phyloP scores from a whole-genome alignment of 768 basidiomycete genomes.

The Paxillus involutus region DNA sequence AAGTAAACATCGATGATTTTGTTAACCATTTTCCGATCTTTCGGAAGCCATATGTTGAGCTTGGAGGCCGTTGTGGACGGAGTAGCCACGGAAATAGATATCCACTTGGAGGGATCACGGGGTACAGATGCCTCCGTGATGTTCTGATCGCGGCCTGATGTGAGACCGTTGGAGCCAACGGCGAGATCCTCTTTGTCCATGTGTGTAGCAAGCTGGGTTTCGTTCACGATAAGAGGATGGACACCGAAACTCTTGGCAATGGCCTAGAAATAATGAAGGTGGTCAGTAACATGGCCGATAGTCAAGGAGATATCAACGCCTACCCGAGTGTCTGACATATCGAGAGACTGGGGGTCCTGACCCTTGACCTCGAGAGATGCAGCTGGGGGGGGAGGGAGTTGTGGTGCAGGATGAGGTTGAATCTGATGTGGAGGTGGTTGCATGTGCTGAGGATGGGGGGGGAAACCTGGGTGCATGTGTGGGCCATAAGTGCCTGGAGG shows the following conservation, averaged over 20 bases:
- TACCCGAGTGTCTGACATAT: slow-evolving; percentile 72
- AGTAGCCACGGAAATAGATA: slow-evolving; percentile 48
- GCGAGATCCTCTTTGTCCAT: slow-evolving; percentile 73
- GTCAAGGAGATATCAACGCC: slow-evolving; percentile 8
- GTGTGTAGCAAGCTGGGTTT: slow-evolving; percentile 52
- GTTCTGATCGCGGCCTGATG: slow-evolving; percentile 66
- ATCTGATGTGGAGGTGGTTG: slow-evolving; percentile 39
- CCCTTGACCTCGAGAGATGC: slow-evolving; percentile 54
- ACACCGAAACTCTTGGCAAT: slow-evolving; percentile 83
- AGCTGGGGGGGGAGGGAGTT: slow-evolving; percentile 21
- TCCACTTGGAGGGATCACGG: slow-evolving; percentile 63
- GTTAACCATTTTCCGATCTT: slow-evolving; percentile 66
- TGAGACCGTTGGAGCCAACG: slow-evolving; percentile 70
- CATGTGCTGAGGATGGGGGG: slow-evolving; percentile 43
- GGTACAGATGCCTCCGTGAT: slow-evolving; percentile 54
- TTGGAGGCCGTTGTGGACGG: slow-evolving; percentile 24
- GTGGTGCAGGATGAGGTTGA: slow-evolving; percentile 25
- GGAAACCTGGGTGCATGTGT: slow-evolving; percentile 62
- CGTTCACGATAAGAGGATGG: slow-evolving; percentile 64
- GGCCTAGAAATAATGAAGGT: slow-evolving; percentile 37
- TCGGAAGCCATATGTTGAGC: slow-evolving; percentile 66
- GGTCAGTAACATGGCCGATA: slow-evolving; percentile 2
- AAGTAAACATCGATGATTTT: slow-evolving; percentile 74
- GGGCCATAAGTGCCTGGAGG: slow-evolving; percentile 49
- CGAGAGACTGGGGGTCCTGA: slow-evolving; percentile 76